Evolutionary conservation across 179 eudicot species (phyloP).

Genomic region (Spinacia oleracea): DNA sequence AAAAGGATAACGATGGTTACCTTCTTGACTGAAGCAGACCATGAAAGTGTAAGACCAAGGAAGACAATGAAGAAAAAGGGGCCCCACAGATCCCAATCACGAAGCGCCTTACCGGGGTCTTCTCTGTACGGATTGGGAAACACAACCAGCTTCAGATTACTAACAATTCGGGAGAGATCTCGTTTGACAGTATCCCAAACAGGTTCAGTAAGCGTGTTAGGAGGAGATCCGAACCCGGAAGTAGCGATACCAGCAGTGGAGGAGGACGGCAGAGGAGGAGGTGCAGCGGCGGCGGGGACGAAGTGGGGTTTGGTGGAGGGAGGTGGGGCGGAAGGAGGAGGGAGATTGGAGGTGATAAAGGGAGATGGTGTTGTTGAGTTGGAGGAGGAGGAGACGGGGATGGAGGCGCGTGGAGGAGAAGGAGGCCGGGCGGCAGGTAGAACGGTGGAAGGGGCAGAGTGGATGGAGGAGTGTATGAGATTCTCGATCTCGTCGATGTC

Average conservation of each 20-base stretch:
- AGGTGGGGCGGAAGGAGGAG: conserved; percentile 31
- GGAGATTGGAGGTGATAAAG: conserved; percentile 49
- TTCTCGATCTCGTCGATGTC: conserved; percentile 97
- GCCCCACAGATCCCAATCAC: conserved; percentile 99
- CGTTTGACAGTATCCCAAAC: conserved; percentile 93
- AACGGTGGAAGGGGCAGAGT: conserved; percentile 50
- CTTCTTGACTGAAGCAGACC: conserved; percentile 98
- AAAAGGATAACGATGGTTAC: conserved; percentile 24
- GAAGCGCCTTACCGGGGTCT: conserved; percentile 84
- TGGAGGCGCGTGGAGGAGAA: conserved; percentile 63
- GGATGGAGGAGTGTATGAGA: conserved; percentile 60
- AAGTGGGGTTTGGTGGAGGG: conserved; percentile 25
- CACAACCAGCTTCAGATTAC: conserved; percentile 89
- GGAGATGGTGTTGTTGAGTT: conserved; percentile 24
- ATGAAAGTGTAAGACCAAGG: conserved; percentile 83
- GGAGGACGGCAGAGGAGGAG: conserved; percentile 29
- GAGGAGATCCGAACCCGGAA: conserved; percentile 67
- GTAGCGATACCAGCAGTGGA: conserved; percentile 27
- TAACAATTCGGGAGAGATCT: conserved; percentile 76
- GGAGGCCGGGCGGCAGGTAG: conserved; percentile 67
- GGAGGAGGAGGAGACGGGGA: conserved; percentile 57
- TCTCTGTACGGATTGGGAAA: conserved; percentile 85
- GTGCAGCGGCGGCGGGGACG: conserved; percentile 16
- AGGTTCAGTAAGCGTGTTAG: conserved; percentile 86
- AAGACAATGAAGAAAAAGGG: conserved; percentile 96